phyloP scores from a whole-genome alignment of 345 rosid genomes.

The Eutrema japonicum region DNA sequence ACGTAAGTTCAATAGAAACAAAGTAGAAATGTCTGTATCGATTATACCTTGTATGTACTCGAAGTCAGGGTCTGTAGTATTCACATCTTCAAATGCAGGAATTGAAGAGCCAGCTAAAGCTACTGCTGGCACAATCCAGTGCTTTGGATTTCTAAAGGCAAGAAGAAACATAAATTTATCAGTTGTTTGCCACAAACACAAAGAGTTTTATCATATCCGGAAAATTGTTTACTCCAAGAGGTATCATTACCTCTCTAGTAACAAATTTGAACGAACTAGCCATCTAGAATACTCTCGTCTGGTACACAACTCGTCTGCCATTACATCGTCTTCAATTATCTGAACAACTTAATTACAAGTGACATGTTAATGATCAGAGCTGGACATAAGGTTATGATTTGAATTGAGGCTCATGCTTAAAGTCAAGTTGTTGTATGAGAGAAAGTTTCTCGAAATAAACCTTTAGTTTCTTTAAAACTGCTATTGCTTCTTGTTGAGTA shows the following conservation, averaged over 20 bases:
- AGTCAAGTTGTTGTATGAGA: neutral
- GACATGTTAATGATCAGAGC: slow-evolving; percentile 56
- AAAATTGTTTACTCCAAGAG: neutral
- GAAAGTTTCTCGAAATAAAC: slow-evolving; percentile 47
- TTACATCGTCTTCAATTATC: slow-evolving; percentile 70
- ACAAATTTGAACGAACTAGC: slow-evolving; percentile 63
- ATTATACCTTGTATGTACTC: slow-evolving; percentile 65
- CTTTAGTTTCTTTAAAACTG: slow-evolving; percentile 72
- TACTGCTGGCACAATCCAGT: slow-evolving; percentile 62
- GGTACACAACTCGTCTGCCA: slow-evolving; percentile 73
- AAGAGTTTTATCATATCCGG: neutral
- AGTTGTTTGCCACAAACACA: neutral
- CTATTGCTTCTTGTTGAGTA: slow-evolving; percentile 73
- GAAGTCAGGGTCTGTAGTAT: slow-evolving; percentile 63
- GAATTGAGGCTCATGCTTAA: neutral
- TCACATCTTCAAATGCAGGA: slow-evolving; percentile 80
- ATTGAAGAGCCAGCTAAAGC: slow-evolving; percentile 62
- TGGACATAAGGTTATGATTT: slow-evolving; percentile 34
- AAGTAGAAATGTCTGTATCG: neutral
- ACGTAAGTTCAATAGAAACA: neutral
- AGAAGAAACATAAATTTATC: neutral
- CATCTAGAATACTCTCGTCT: slow-evolving; percentile 90
- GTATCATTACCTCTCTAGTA: slow-evolving; percentile 68
- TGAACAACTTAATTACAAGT: slow-evolving; percentile 54
- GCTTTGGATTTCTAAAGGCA: slow-evolving; percentile 65